These are phyloP conservation scores for Parathielavia appendiculata DNA, from an alignment of 495 filamentous ascomycete species.

Conservation along the genomic window DNA sequence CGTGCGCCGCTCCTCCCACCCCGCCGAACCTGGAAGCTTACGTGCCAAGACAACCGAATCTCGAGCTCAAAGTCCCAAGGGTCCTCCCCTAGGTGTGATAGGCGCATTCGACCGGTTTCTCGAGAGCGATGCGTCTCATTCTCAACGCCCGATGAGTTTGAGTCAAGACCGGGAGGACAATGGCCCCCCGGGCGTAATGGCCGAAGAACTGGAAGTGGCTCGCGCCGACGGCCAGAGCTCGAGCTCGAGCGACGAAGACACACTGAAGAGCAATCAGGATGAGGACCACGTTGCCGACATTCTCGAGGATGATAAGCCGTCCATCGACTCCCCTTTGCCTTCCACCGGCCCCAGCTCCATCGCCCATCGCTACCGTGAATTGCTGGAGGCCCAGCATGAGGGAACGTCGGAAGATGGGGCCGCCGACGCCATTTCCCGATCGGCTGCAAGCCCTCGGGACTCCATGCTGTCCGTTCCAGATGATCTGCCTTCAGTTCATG, in stretches of 20 bases:
- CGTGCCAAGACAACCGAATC: too few relatives aligned
- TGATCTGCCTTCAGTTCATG: conserved; percentile 84
- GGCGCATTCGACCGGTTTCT: conserved; percentile 1
- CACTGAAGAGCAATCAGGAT: conserved; percentile 38
- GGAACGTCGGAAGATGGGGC: conserved; percentile 46
- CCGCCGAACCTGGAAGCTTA: too few relatives aligned
- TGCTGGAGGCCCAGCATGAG: conserved; percentile 39
- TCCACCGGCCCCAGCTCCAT: conserved; percentile 33
- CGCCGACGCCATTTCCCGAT: conserved; percentile 35
- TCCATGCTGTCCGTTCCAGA: conserved; percentile 68
- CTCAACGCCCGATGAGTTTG: conserved; percentile 45
- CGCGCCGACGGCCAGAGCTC: conserved; percentile 26
- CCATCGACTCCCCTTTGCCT: conserved; percentile 24
- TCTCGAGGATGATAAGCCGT: conserved; percentile 35
- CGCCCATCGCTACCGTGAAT: conserved; percentile 44
- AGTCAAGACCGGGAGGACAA: conserved; percentile 44
- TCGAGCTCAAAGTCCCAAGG: conserved; percentile 1
- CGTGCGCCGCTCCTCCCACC: not conserved
- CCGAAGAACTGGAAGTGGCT: conserved; percentile 38
- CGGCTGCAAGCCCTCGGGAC: conserved; percentile 44
- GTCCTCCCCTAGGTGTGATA: not conserved
- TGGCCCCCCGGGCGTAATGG: conserved; percentile 40
- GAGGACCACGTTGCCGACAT: conserved; percentile 39
- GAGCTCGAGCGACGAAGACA: conserved; percentile 43
- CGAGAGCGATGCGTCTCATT: conserved; percentile 34